These are phyloP conservation scores for Prunus yedoensis DNA, from an alignment of 331 rosid species.

Conservation along the genomic window DNA sequence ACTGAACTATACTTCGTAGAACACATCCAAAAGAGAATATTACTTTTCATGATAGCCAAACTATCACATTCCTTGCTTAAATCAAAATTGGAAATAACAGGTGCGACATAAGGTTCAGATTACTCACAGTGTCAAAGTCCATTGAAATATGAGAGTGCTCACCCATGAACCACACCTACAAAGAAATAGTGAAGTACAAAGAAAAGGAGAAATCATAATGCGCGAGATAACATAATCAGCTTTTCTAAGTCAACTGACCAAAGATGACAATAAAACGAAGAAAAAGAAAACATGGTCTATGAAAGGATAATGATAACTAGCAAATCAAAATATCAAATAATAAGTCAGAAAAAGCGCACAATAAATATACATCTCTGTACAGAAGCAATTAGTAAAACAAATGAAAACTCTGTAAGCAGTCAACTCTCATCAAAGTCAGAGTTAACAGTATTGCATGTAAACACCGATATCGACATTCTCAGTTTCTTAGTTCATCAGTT, in stretches of 20 bases:
- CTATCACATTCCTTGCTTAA: not conserved
- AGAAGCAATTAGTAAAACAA: not conserved
- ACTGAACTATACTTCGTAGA: no score
- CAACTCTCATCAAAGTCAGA: not conserved
- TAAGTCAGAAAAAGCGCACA: not conserved
- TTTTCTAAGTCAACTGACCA: not conserved
- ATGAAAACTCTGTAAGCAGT: not conserved
- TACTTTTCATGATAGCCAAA: not conserved
- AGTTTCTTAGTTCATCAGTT: no score
- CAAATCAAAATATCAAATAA: not conserved
- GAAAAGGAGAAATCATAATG: not conserved
- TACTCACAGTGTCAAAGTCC: conserved; percentile 84
- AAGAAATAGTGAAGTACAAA: not conserved
- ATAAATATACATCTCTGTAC: not conserved
- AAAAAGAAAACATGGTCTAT: not conserved
- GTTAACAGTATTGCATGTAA: no score
- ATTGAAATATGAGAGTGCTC: conserved; percentile 87
- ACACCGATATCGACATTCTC: no score
- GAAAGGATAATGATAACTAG: not conserved
- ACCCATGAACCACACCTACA: conserved; percentile 89
- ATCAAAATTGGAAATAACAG: conserved; percentile 3
- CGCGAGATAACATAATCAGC: not conserved
- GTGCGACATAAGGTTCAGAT: conserved; percentile 23
- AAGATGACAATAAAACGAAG: not conserved
- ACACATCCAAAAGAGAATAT: conserved; percentile 2